Base-by-base conservation (phyloP, 1,284 basidiomycete species). In the Amylostereum chailletii region DNA sequence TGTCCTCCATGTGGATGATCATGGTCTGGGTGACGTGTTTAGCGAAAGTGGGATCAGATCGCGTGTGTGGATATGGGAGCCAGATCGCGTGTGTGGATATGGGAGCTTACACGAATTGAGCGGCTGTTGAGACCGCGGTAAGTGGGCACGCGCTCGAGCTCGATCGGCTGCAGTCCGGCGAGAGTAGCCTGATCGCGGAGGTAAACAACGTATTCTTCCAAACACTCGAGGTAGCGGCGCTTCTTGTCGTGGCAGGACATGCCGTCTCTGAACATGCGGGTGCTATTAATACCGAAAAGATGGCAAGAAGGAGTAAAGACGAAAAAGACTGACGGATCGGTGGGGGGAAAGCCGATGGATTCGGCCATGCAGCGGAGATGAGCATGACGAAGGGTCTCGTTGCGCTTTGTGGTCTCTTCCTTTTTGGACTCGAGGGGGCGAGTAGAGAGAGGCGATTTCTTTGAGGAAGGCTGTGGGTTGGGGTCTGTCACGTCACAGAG, bases 201-300 rank as follows among this genome's bases (percentile, higher is more conserved):
- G 58, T 77, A 83, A 27, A 72, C 57, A n/a, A 86, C 75, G 60
- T 87, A 87, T 50, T 81, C 72, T 56, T 87, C 84, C 4, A 88
- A 63, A 56, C 79, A 82, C 57, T 83, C 81, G 29, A 87, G 69
- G 57, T 86, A 85, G 53, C 81, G 72, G 1, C 84, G 67, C 57
- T 86, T 87, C 61, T 86, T 86, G 57, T 87, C 84, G 57, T 87
- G 85, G 4, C 81, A 81, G 3, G 84, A 81, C 50, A 87, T 83
- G 10, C 71, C 70, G 49, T 86, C 83, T 1, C 81, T 83, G 45
- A 8, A 7, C 5, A 26, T 7, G n/a, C 48, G 4, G 32, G 44
- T 27, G 32, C 39, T 34, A 7, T 38, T 26, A 42, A 26, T 42
- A 45, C 41, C 33, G 4, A 19, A 37, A 32, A 0, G 31, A 41